Evolutionary conservation across 305 asterid genomes (phyloP).

Genomic region (Fraxinus nigra): DNA sequence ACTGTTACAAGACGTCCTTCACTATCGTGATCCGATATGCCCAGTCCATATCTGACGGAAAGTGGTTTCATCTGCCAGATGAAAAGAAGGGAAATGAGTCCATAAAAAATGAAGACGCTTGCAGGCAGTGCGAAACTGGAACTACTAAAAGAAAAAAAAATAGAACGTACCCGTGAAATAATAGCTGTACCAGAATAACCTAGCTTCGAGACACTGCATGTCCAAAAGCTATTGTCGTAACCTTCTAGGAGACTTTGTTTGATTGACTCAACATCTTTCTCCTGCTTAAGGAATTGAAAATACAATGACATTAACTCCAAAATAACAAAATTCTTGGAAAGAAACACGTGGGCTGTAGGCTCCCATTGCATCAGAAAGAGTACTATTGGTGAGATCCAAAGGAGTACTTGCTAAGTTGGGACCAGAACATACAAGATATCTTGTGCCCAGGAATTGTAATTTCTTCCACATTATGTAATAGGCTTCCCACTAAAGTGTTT

Average conservation of each 20-base stretch:
- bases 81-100: conserved; percentile 10
- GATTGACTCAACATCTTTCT: conserved; percentile 79
- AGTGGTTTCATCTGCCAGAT: conserved; percentile 70
- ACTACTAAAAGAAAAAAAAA: neutral
- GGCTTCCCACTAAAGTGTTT: neutral
- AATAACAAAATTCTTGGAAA: neutral
- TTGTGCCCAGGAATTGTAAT: neutral
- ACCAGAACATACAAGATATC: neutral
- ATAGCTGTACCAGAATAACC: conserved; percentile 96
- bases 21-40: conserved; percentile 79
- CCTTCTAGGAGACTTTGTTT: conserved; percentile 66
- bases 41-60: conserved; percentile 85
- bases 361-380: neutral
- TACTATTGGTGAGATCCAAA: neutral
- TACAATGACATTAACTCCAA: conserved; percentile 7
- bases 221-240: conserved; percentile 84
- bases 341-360: neutral
- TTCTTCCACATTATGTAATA: neutral
- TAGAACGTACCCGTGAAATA: conserved; percentile 69
- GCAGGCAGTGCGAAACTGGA: neutral
- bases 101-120: neutral
- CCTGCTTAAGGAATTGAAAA: conserved; percentile 49
- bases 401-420: neutral
- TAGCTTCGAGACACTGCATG: conserved; percentile 81
- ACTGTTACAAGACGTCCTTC: conserved; percentile 93